Evolutionary conservation across 352 stramenopile species (phyloP).

Genomic region (Phytopythium sindhum): DNA sequence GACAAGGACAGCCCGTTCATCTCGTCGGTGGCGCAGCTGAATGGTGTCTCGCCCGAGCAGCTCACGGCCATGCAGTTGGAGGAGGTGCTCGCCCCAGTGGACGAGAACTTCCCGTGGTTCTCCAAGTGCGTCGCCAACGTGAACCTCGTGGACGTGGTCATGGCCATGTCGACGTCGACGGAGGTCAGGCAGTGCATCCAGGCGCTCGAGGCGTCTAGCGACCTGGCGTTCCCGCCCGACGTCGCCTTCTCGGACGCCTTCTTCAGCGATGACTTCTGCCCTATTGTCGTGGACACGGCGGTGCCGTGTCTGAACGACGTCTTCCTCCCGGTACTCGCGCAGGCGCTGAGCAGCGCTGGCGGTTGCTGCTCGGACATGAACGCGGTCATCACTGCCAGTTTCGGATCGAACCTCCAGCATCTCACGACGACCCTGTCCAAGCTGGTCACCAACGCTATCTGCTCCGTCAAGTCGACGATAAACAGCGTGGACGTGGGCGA

Average conservation of each 20-base stretch:
- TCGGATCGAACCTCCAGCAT: not conserved
- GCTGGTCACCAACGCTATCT: slow-evolving; percentile 3
- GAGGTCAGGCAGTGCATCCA: slow-evolving; percentile 1
- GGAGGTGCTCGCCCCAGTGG: slow-evolving; percentile 1
- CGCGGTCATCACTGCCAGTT: not conserved
- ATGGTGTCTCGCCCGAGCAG: slow-evolving; percentile 1
- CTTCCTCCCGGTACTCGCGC: slow-evolving; percentile 2
- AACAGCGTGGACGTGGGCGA: slow-evolving; percentile 6
- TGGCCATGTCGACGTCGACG: not conserved
- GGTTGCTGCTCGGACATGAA: slow-evolving; percentile 6
- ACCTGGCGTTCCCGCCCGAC: not conserved
- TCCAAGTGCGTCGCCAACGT: slow-evolving; percentile 11
- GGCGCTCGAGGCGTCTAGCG: not conserved
- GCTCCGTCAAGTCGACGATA: slow-evolving; percentile 1
- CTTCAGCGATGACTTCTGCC: slow-evolving; percentile 4
- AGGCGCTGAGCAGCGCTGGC: not conserved
- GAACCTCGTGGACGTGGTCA: not conserved
- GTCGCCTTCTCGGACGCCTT: not conserved
- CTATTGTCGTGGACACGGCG: not conserved
- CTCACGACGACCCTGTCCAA: not conserved
- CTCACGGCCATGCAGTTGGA: slow-evolving; percentile 3
- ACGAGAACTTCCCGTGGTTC: slow-evolving; percentile 5
- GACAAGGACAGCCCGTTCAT: slow-evolving; percentile 5
- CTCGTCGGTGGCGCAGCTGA: slow-evolving; percentile 7
- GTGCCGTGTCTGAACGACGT: slow-evolving; percentile 8